These are phyloP conservation scores for Ziziphus jujuba DNA, from an alignment of 306 rosid genomes.

Conservation along the genomic window DNA sequence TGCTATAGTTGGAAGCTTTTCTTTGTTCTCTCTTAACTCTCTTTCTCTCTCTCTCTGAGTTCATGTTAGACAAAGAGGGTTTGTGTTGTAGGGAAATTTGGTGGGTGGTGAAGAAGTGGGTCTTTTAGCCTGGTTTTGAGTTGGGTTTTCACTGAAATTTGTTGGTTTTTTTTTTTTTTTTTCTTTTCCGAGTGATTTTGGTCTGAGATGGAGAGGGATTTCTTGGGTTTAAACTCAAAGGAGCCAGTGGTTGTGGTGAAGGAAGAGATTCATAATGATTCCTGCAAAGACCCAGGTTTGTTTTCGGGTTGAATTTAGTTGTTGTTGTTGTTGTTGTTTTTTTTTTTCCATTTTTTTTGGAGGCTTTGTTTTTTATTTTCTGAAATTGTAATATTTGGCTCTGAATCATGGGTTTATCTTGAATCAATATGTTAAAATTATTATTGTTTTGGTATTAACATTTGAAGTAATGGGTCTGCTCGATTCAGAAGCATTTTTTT, in stretches of 20 bases:
- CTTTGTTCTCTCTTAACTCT: constrained; percentile 12
- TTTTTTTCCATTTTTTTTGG: neutral
- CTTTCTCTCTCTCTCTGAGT: constrained; percentile 22
- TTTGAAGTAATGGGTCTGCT: neutral
- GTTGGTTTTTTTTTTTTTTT: constrained; percentile 2
- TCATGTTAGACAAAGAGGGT: constrained; percentile 7
- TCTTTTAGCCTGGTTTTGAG: constrained; percentile 13
- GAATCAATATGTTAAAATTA: neutral
- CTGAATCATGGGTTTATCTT: neutral
- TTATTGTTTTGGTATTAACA: constrained; percentile 14
- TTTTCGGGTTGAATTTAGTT: neutral
- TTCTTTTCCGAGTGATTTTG: constrained; percentile 8
- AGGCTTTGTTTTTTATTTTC: neutral
- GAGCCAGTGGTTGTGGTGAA: constrained; percentile 53
- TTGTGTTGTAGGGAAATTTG: constrained; percentile 18
- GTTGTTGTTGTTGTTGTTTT: too few species aligned
- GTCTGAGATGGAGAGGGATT: constrained; percentile 84
- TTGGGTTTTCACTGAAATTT: constrained; percentile 11
- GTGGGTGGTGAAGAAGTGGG: constrained; percentile 14
- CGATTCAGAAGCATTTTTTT: constrained; percentile 1
- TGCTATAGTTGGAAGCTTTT: constrained; percentile 32
- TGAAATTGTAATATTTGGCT: neutral
- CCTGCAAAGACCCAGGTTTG: constrained; percentile 51
- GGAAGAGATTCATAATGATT: constrained; percentile 59
- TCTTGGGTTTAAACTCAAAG: constrained; percentile 69